Conservation (phyloP, 148 eudicot genomes). For the Vaccinium macrocarpon region DNA sequence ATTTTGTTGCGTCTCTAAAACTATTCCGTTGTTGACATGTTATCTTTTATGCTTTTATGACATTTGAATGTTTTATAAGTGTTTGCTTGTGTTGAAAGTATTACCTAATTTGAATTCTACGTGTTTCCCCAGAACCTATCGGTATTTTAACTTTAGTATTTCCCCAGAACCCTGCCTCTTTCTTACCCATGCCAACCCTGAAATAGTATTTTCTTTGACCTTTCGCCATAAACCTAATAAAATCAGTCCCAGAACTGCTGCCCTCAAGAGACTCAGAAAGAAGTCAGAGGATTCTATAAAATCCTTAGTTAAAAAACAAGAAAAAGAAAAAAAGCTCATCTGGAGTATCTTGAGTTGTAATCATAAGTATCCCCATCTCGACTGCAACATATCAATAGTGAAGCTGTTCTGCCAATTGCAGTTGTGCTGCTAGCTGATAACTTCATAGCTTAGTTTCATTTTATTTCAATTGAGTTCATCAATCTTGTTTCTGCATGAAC, state of each 20-base stretch:
- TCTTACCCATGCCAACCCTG: background rate
- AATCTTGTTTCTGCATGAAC: background rate
- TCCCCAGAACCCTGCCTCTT: background rate
- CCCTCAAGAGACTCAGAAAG: background rate
- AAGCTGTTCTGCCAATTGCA: conserved; percentile 7
- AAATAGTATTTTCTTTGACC: background rate
- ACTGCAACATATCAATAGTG: background rate
- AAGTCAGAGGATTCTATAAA: too few relatives aligned
- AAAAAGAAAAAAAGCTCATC: background rate
- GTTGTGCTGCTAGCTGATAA: background rate
- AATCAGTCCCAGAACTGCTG: background rate
- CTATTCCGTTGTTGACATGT: too few relatives aligned
- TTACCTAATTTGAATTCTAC: too few relatives aligned
- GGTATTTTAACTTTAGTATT: background rate
- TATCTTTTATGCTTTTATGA: too few relatives aligned
- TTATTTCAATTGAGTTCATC: background rate
- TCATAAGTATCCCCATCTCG: background rate
- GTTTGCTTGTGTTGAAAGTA: too few relatives aligned
- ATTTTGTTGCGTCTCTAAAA: too few relatives aligned
- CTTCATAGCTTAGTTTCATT: background rate
- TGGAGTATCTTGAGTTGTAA: background rate
- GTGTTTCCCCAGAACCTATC: too few relatives aligned
- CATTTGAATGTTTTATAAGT: too few relatives aligned
- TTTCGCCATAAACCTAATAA: conserved; percentile 1
- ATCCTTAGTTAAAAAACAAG: too few relatives aligned